Percentiles rank a stretch among this genome's conserved stretches.
These are phyloP conservation scores for Salix purpurea DNA, from an alignment of 345 rosid genomes.

Conservation along the genomic window DNA sequence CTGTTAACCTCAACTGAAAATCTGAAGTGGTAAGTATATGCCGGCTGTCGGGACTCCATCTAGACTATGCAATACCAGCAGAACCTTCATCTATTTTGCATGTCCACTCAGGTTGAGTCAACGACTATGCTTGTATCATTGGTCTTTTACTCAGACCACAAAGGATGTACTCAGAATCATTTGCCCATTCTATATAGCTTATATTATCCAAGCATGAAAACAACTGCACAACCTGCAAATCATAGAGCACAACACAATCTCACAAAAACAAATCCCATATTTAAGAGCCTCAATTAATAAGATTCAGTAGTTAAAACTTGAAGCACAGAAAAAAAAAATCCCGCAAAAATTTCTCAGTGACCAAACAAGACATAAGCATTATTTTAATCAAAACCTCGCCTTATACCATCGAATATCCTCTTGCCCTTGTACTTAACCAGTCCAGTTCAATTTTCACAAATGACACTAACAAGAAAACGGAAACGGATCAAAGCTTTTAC, in stretches of 20 bases:
- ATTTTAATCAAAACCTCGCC: no score
- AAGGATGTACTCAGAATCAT: conserved; percentile 86
- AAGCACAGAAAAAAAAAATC: not conserved
- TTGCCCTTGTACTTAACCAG: not conserved
- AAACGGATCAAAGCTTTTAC: not conserved
- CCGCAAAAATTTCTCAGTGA: not conserved
- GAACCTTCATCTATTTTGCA: conserved; percentile 98
- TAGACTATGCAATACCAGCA: conserved; percentile 89
- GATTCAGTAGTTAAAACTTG: not conserved
- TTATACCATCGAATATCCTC: not conserved
- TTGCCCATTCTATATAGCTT: conserved; percentile 97
- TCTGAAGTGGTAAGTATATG: conserved; percentile 91
- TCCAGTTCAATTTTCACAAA: no score
- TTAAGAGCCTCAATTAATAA: not conserved
- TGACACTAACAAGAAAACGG: not conserved
- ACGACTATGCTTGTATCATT: conserved; percentile 93
- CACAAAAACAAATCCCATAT: not conserved
- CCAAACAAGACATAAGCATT: not conserved
- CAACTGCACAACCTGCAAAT: conserved; percentile 89
- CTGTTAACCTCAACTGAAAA: conserved; percentile 82
- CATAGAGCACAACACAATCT: not conserved
- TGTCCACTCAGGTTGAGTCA: conserved; percentile 91
- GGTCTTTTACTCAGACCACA: conserved; percentile 88
- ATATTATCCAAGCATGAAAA: conserved; percentile 96
- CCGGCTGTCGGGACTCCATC: conserved; percentile 99